Evolutionary conservation across 768 basidiomycete species (phyloP).

Genomic region (Dendrothele bispora): DNA sequence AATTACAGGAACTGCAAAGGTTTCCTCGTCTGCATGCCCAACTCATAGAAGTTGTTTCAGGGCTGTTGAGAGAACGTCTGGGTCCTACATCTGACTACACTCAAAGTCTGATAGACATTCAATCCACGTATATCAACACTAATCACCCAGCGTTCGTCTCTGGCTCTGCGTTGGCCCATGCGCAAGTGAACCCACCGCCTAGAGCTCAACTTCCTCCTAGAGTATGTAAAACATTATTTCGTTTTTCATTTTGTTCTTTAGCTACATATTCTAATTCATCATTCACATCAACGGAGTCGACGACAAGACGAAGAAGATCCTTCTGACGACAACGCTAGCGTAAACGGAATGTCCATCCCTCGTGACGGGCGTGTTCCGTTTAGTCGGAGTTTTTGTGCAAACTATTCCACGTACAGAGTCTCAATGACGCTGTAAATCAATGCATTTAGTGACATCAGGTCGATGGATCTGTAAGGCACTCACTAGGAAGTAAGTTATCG

Average conservation of each 20-base stretch:
- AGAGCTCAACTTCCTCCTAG: slow-evolving; percentile 47
- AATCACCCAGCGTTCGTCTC: slow-evolving; percentile 95
- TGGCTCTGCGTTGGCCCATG: slow-evolving; percentile 61
- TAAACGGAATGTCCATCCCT: slow-evolving; percentile 61
- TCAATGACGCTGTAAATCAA: slow-evolving; percentile 46
- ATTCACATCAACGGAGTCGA: slow-evolving; percentile 41
- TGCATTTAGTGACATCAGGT: neutral
- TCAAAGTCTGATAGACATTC: slow-evolving; percentile 92
- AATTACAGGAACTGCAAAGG: slow-evolving; percentile 82
- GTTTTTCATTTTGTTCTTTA: slow-evolving; percentile 4
- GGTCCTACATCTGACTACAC: slow-evolving; percentile 98
- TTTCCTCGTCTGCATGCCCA: slow-evolving; percentile 94
- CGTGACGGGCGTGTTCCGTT: too few species aligned
- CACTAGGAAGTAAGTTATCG: slow-evolving; percentile 61
- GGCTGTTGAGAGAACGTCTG: slow-evolving; percentile 89
- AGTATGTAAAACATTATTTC: slow-evolving; percentile 37
- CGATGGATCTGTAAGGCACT: slow-evolving; percentile 10
- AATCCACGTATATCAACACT: slow-evolving; percentile 99
- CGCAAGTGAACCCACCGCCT: slow-evolving; percentile 29
- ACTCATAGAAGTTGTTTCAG: slow-evolving; percentile 95
- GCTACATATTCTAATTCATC: slow-evolving; percentile 17
- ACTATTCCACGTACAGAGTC: slow-evolving; percentile 45
- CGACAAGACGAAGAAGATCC: slow-evolving; percentile 68
- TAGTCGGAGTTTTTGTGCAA: too few species aligned
- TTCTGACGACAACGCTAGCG: slow-evolving; percentile 53